These are phyloP conservation scores for Teratosphaeriaceae sp. DNA, from an alignment of 2,329 filamentous ascomycete species.

Conservation along the genomic window DNA sequence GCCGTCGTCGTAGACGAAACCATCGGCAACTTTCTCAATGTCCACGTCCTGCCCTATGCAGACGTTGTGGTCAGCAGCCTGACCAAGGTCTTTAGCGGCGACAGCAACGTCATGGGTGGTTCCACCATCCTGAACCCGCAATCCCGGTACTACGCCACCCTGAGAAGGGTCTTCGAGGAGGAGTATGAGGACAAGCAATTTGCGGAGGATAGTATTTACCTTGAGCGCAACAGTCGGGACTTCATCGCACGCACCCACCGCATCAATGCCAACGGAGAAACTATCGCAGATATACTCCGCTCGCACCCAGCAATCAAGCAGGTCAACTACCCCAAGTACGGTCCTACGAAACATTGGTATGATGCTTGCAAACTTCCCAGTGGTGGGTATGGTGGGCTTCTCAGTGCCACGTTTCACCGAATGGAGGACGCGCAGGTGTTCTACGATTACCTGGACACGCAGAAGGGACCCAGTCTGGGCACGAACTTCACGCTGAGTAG, in stretches of 20 bases:
- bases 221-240: conserved; percentile 93
- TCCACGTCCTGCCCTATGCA: conserved; percentile 82
- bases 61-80: conserved; percentile 92
- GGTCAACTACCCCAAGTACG: conserved; percentile 82
- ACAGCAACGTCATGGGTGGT: conserved; percentile 97
- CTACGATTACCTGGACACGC: conserved; percentile 77
- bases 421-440: conserved; percentile 69
- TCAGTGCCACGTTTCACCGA: conserved; percentile 74
- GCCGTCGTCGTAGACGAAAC: conserved; percentile 92
- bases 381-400: conserved; percentile 78
- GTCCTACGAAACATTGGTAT: conserved; percentile 63
- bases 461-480: conserved; percentile 89
- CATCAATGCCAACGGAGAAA: conserved; percentile 79
- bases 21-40: conserved; percentile 92
- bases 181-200: conserved; percentile 88
- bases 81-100: conserved; percentile 95
- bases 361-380: conserved; percentile 66
- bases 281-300: conserved; percentile 66
- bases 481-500: conserved; percentile 93
- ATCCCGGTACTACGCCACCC: conserved; percentile 58
- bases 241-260: conserved; percentile 76
- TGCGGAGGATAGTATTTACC: conserved; percentile 88
- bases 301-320: conserved; percentile 60
- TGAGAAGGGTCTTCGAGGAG: conserved; percentile 60
- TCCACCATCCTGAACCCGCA: conserved; percentile 58